These are phyloP conservation scores for Cladosporium velox DNA, from an alignment of 2,329 filamentous ascomycete species.

Conservation along the genomic window DNA sequence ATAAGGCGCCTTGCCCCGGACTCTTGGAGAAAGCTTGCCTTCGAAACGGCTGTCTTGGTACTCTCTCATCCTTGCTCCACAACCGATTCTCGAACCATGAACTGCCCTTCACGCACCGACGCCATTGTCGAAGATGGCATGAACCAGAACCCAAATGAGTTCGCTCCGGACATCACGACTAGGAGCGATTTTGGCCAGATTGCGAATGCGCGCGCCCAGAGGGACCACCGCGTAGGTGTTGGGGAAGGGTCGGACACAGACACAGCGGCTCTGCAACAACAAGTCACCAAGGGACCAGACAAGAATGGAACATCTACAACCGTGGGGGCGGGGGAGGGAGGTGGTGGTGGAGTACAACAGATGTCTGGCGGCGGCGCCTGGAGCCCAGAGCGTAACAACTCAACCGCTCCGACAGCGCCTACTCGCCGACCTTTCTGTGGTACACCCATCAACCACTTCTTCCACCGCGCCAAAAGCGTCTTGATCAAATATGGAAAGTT, in stretches of 20 bases:
- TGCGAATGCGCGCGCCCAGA: slow-evolving; percentile 58
- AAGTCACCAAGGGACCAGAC: slow-evolving; percentile 5
- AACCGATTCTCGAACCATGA: slow-evolving; percentile 51
- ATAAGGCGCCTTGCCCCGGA: slow-evolving; percentile 14
- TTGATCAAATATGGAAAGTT: slow-evolving; percentile 56
- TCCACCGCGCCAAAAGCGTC: slow-evolving; percentile 17
- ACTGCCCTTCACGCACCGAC: slow-evolving; percentile 65
- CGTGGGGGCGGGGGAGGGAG: slow-evolving; percentile 19
- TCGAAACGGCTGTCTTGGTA: slow-evolving; percentile 9
- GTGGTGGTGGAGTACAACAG: slow-evolving; percentile 25
- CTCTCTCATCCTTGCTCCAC: background rate
- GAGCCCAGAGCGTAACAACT: slow-evolving; percentile 16
- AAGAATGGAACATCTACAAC: background rate
- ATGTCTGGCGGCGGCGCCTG: slow-evolving; percentile 1
- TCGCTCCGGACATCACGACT: slow-evolving; percentile 63
- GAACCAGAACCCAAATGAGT: slow-evolving; percentile 62
- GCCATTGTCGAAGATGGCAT: slow-evolving; percentile 54
- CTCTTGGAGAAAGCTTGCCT: slow-evolving; percentile 20
- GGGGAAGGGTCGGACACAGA: slow-evolving; percentile 32
- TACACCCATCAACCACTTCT: slow-evolving; percentile 5
- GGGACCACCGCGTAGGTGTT: slow-evolving; percentile 42
- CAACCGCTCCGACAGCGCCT: background rate
- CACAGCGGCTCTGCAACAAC: background rate
- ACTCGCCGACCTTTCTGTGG: background rate
- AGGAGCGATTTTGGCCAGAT: slow-evolving; percentile 63